Evolutionary conservation across 495 filamentous ascomycete genomes (phyloP), one percentile per base, ranked within the genome.

Genomic region (Annulohypoxylon maeteangense): DNA sequence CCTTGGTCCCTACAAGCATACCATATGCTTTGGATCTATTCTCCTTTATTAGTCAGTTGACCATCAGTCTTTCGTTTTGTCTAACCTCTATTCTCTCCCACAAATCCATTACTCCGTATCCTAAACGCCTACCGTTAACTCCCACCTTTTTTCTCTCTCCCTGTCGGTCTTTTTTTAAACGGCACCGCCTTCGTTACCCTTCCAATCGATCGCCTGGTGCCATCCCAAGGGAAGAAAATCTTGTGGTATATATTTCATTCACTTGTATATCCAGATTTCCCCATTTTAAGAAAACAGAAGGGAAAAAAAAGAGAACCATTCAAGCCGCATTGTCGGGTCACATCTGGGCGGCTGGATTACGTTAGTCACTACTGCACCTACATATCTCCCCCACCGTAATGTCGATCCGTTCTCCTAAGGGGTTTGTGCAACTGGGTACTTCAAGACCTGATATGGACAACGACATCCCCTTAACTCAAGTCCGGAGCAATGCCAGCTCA

Each of bases 391-490:
- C 44, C 60, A 23, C 47, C 12, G 5, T 36, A 48, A 78, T 78
- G 75, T 78, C 75, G 55, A 63, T 71, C 55, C 71, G 74, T 48
- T 74, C 72, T 20, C 58, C 75, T 18, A 70, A 68, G 65, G 75
- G 75, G 40, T 78, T 78, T 61, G 44, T 76, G 47, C 74, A 72
- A n/a, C 65, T 78, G 16, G 70, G 70, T 27, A 48, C 20, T 38
- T 67, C 71, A 32, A 57, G 62, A 34, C 42, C 74, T 23, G 75
- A 70, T 65, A 62, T 53, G 55, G 81, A 84, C 29, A 76, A 77
- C 53, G 84, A 82, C 40, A 88, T 89, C 38, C 87, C 86, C 48
- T 79, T 89, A 29, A 81, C 80, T 10, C 78, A 78, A 31, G 78
- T 89, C 62, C 78, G 74, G 51, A 86, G 83, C 74, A 85, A 81